Percentiles rank a stretch among this genome's conserved stretches.
phyloP scores from a whole-genome alignment of 176 grass and related monocot genomes.

The Oryza australiensis region DNA sequence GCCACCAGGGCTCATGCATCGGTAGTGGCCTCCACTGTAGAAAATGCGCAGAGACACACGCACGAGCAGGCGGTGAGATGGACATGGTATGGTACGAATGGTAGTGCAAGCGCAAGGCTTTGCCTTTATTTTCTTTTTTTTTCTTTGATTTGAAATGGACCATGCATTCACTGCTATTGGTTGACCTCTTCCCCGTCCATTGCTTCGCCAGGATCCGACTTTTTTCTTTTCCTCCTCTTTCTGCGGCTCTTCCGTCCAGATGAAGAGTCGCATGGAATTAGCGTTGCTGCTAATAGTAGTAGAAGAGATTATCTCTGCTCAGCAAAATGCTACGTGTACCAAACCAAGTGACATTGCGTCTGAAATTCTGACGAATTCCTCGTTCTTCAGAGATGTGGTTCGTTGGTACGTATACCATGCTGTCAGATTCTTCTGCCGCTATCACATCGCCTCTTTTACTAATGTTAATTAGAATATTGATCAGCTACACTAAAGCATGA shows the following conservation, averaged over 20 bases:
- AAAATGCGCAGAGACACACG: background rate
- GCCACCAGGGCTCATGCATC: background rate
- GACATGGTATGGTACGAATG: background rate
- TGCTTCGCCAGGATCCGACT: background rate
- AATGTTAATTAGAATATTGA: background rate
- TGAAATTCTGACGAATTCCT: background rate
- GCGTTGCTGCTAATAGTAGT: background rate
- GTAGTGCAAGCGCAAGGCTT: constrained; percentile 11
- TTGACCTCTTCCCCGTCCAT: constrained; percentile 26
- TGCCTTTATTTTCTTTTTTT: background rate
- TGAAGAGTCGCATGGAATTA: background rate
- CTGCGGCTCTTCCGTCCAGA: background rate
- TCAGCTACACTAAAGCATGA: background rate
- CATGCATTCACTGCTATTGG: constrained; percentile 29
- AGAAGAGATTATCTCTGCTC: background rate
- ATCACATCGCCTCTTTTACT: background rate
- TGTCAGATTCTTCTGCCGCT: background rate
- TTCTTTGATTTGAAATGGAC: background rate
- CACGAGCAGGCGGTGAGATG: background rate
- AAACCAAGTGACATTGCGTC: background rate
- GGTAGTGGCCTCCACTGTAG: constrained; percentile 18
- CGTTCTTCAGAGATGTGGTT: background rate
- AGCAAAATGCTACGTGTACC: background rate
- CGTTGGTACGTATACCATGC: background rate
- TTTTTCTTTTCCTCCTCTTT: background rate